A percentile compares a stretch with the other conserved stretches of the same genome.
Evolutionary conservation across 805 yeast genomes (phyloP).

Genomic region (Cyberlindnera americana): DNA sequence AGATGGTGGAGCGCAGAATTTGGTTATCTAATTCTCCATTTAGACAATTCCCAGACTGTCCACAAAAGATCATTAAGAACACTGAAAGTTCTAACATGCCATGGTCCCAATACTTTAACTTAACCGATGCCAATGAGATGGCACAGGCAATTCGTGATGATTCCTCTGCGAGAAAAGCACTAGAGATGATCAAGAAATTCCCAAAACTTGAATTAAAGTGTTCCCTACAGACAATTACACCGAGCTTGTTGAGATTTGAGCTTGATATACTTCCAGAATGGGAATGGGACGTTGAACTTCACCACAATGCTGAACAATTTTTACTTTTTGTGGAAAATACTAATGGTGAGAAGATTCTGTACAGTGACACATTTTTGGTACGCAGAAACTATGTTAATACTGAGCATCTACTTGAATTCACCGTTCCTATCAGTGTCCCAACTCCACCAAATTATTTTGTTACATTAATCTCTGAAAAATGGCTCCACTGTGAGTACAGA

Average conservation of each 20-base stretch:
- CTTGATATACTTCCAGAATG: conserved; percentile 69
- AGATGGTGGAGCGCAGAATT: conserved; percentile 73
- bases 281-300: conserved; percentile 68
- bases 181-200: conserved; percentile 61
- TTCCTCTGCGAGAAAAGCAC: conserved; percentile 56
- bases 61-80: conserved; percentile 63
- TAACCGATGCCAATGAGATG: conserved; percentile 67
- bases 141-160: conserved; percentile 78
- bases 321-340: conserved; percentile 75
- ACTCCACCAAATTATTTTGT: conserved; percentile 74
- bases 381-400: conserved; percentile 45
- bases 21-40: conserved; percentile 88
- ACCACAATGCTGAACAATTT: conserved; percentile 65
- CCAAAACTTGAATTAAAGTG: conserved; percentile 64
- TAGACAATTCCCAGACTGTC: conserved; percentile 74
- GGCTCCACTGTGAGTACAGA: conserved; percentile 74
- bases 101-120: conserved; percentile 70
- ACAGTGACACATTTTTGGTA: conserved; percentile 51
- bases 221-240: conserved; percentile 73
- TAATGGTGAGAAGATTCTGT: conserved; percentile 74
- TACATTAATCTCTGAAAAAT: conserved; percentile 69
- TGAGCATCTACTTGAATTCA: conserved; percentile 59
- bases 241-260: conserved; percentile 60
- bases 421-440: conserved; percentile 52
- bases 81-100: conserved; percentile 82